Evolutionary conservation across 257 asterid genomes (phyloP), one percentile per base, ranked within the genome.

Genomic region (Nicotiana undulata): DNA sequence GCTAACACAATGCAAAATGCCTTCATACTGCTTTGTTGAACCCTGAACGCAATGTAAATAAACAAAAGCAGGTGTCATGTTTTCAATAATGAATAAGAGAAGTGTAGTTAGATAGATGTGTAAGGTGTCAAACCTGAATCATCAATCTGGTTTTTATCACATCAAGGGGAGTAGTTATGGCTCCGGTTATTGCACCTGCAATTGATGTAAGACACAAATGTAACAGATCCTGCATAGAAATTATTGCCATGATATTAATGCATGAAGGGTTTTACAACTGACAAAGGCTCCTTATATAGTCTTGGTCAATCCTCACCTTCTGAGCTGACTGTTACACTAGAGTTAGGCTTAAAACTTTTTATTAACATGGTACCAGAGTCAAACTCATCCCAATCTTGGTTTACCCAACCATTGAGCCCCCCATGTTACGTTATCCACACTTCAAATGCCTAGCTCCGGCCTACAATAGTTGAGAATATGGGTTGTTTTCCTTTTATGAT

Each of bases 91-190:
- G 22, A 51, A 55, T 67, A 63, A 63, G 59, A 63, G 59, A 79
- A 3, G 11, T 70, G 29, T 34, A 26, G 26, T 44, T 16, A 68
- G 80, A 59, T 16, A 40, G 5, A 55, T 6, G 0, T 28, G 16
- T 12, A 40, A 56, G 77, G 63, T 40, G 70, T 77, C 66, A 44
- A 70, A 91, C 96, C 94, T 90, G 96, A 66, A 91, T 65, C 96
- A 91, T 91, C 81, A 91, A 64, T 86, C 94, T 87, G 58, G 96
- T 91, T 82, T 91, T 91, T 65, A 91, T 87, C 65, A 90, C 94
- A 77, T 91, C 96, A 17, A 91, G 90, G 20, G 96, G 96, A 85
- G 92, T 91, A 26, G 96, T 91, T 55, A 91, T 51, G 51, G 94
- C 93, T 55, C 96, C 96, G 1, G 92, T 89, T 24, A 91, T 87